These are phyloP conservation scores for Fistulinella prunicolor DNA, from an alignment of 768 basidiomycete genomes.

Conservation along the genomic window DNA sequence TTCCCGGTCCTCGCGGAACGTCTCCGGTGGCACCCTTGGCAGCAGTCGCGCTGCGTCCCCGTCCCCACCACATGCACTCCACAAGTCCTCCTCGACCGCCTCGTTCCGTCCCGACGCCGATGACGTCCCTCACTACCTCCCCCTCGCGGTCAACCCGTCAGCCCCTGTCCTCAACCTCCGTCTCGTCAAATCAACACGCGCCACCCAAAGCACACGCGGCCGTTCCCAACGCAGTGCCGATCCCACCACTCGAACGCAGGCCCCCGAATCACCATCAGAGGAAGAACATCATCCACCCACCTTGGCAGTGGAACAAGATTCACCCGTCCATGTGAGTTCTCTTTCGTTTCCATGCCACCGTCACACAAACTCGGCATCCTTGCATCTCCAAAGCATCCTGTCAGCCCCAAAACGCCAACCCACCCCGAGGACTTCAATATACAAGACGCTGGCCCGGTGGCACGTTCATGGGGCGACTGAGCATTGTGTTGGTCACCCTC, in stretches of 20 bases:
- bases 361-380: conserved; percentile 8
- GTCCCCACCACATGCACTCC: conserved; percentile 19
- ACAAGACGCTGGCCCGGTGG: conserved; percentile 32
- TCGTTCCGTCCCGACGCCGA: conserved; percentile 23
- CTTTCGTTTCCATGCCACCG: not conserved
- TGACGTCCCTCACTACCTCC: conserved; percentile 11
- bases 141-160: not conserved
- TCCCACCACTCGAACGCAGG: conserved; percentile 2
- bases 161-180: conserved; percentile 23
- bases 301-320: conserved; percentile 4
- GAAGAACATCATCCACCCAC: conserved; percentile 1
- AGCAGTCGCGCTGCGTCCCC: conserved; percentile 20
- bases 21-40: conserved; percentile 31
- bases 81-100: conserved; percentile 20
- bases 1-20: conserved; percentile 32
- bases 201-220: conserved; percentile 19
- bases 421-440: conserved; percentile 28
- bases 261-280: not conserved
- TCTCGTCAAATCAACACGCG: conserved; percentile 18
- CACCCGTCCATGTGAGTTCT: conserved; percentile 15
- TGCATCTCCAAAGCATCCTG: conserved; percentile 8
- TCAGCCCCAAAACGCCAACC: conserved; percentile 11
- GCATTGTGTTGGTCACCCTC: conserved; percentile 24
- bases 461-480: conserved; percentile 36
- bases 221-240: conserved; percentile 18